Evolutionary conservation across 78 protist genomes (phyloP), one percentile per base, ranked within the genome.

Genomic region (Polysphondylium violaceum): DNA sequence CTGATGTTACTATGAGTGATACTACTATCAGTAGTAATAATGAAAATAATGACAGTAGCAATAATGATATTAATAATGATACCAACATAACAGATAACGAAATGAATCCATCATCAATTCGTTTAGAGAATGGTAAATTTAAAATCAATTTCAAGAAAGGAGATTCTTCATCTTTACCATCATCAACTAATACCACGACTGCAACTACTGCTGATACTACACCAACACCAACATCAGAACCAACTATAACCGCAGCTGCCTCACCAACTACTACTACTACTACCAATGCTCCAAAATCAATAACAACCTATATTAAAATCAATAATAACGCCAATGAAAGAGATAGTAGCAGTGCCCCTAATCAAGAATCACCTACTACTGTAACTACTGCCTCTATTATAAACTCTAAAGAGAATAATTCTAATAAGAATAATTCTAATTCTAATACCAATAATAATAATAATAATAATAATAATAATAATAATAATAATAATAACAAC

Each of bases 61-160:
- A 47, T 47, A 47, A 47, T 47, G 11, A 47, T 47, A 47, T 47
- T 47, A 47, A 47, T 47, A 47, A 47, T 47, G 53, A 47, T 47
- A 47, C 23, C 11, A 47, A 47, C 8, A 14, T 11, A 47, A 47
- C 11, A 47, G 11, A 47, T 14, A 11, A 47, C 11, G 53, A 47
- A 14, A 11, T 14, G 8, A 11, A 11, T 47, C 11, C 53, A 47
- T 47, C 11, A 47, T 38, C 38, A 67, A 38, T 31, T 31, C 72
- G 31, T 29, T 16, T 38, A 21, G 74, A 67, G 53, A 67, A 67
- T 67, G 74, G 74, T 17, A 67, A 33, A 67, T 67, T 33, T 40
- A 38, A 53, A 23, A 38, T 38, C 17, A 33, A 67, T 67, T 67
- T 67, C 35, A 33, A 47, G 53, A 47, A 11, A 47, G 8, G 53